Evolutionary conservation across 1,139 yeast species (phyloP).

Genomic region (Pichia sp.): DNA sequence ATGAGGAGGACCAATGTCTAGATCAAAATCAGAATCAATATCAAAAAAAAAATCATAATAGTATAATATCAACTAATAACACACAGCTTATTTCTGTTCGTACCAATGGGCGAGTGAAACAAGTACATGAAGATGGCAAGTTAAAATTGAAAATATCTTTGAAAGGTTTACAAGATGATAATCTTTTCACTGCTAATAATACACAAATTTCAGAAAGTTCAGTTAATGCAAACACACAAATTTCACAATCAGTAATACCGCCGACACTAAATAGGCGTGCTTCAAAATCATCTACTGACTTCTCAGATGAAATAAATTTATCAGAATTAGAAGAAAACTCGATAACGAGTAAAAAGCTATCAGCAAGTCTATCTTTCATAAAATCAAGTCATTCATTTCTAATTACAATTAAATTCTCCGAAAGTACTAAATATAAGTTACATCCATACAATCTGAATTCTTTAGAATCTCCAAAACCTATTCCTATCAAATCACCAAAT

Average conservation of each 20-base stretch:
- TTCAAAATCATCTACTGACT: background rate
- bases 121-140: conserved; percentile 6
- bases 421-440: background rate
- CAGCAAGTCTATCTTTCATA: background rate
- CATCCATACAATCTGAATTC: background rate
- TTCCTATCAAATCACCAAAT: background rate
- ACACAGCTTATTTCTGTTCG: background rate
- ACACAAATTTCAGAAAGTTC: background rate
- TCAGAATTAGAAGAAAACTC: conserved; percentile 5
- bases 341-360: background rate
- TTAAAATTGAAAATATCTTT: conserved; percentile 9
- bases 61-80: background rate
- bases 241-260: background rate
- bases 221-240: background rate
- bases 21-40: background rate
- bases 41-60: background rate
- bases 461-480: background rate
- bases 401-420: background rate
- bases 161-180: conserved; percentile 4
- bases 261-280: background rate
- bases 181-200: background rate
- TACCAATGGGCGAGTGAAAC: conserved; percentile 6
- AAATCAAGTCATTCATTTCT: background rate
- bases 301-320: conserved; percentile 9
- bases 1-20: background rate